Evolutionary conservation across 352 stramenopile genomes (phyloP).

Genomic region (Phytophthora tubulina): DNA sequence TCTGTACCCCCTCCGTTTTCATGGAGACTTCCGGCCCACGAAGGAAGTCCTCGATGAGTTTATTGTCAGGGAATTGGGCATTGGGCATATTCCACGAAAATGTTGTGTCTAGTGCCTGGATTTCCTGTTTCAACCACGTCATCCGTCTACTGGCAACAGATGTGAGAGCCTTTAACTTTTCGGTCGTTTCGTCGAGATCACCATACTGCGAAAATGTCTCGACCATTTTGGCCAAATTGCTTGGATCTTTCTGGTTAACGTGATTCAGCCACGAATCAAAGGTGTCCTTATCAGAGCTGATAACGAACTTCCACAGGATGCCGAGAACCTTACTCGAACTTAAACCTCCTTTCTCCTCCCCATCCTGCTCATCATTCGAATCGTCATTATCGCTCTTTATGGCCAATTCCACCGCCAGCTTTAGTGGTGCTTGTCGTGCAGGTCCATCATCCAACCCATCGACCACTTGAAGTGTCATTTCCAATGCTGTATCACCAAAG

Average conservation of each 20-base stretch:
- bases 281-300: background rate
- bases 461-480: conserved; percentile 24
- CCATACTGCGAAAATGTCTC: conserved; percentile 9
- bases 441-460: conserved; percentile 4
- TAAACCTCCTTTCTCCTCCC: too few species aligned
- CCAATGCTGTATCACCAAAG: conserved; percentile 3
- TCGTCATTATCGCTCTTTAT: background rate
- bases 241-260: conserved; percentile 5
- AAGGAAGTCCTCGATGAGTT: background rate
- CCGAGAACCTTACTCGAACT: background rate
- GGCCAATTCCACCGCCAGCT: conserved; percentile 1
- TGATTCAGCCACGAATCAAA: background rate
- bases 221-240: background rate
- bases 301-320: conserved; percentile 20
- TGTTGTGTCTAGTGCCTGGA: background rate
- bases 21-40: background rate
- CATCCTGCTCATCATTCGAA: too few species aligned
- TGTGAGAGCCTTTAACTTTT: background rate
- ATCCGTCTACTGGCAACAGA: background rate
- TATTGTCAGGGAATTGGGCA: background rate
- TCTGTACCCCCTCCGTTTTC: background rate
- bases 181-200: background rate
- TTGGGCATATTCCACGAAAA: conserved; percentile 1
- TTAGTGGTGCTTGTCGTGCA: conserved; percentile 4
- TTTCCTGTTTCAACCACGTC: conserved; percentile 14